Base-by-base conservation (phyloP, 2,329 filamentous ascomycete genomes). In the Curvularia sp. region DNA sequence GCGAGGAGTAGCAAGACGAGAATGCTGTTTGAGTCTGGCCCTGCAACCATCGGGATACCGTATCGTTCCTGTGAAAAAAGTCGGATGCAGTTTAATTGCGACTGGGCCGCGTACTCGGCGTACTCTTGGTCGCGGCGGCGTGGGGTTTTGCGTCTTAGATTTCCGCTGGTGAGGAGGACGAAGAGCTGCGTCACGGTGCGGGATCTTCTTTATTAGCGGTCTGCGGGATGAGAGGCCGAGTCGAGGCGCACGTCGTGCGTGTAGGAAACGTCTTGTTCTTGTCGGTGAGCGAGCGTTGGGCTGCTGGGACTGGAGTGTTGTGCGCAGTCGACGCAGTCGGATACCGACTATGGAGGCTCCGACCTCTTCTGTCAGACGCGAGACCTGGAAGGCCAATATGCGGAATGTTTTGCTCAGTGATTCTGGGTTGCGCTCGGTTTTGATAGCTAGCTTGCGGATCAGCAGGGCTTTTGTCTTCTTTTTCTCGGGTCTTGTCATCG, bases 281-380 rank as follows among this genome's bases (percentile, higher is more conserved):
- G 34, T 5, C 18, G 15, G 34, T 36, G 15, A n/a, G 34, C 15
- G 34, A 7, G 34, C 15, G 5, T 36, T 13, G 34, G 34, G 28
- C 28, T 30, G 28, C 28, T 30, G 25, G 25, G 9, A n/a, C 23
- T 39, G 34, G 1, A 25, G 23, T 19, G 27, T 12, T 19, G 47
- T 36, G 34, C 28, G 27, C 1, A 25, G 34, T 36, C 36, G 43
- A 12, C 28, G 28, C 32, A 32, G 27, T 18, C 38, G 49, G 18
- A 53, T 27, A 7, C 10, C 13, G 6, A 21, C 27, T n/a, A 53
- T 34, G 27, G 21, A n/a, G 0, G 12, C 13, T 32, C 54, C 43
- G 2, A 34, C 49, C 15, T 57, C 54, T 18, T 57, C 49, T 10
- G 34, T 25, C 36, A 57, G 13, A 10, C 54, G n/a, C 6, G 42